Base-by-base conservation (phyloP, 2,329 filamentous ascomycete species). In the Penicillium griseofulvum region DNA sequence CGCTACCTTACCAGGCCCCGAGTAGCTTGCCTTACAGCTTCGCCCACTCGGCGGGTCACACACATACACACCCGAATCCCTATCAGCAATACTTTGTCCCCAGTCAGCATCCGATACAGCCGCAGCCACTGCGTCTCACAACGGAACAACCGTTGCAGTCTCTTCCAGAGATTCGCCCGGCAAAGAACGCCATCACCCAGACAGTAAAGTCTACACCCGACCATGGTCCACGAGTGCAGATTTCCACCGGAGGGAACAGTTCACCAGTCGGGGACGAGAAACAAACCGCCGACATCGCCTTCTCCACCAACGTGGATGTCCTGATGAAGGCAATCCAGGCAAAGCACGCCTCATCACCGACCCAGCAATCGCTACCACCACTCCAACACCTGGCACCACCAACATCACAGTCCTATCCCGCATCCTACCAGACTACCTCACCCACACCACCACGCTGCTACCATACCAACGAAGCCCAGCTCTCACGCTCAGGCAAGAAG, bases 241-340 rank as follows among this genome's bases (percentile, higher is more conserved):
- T 29, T 16, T 38, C 46, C 17, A 24, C 24, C 11, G 29, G 14
- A 39, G n/a, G 24, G 16, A 49, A 41, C 24, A 33, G 36, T 38
- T 29, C 54, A 9, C n/a, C 38, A 22, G 52, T 45, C 29, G 49
- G 46, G 22, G 26, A 33, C 4, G 26, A 49, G 44, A 55, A 54
- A 17, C 28, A 48, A 29, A 71, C 78, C 3, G 34, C 26, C 34
- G 78, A 83, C n/a, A 76, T 84, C 37, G 81, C 83, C 57, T 93
- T 92, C 70, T 82, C 84, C n/a, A 96, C 91, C 0, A 85, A 90
- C 56, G 86, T 97, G 36, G 92, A 97, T 70, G 87, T 86, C 39
- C 76, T 97, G 39, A 96, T 97, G 91, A 91, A 88, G 73, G 85
- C 88, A 0, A 93, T 97, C 43, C 91, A 96, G 71, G 78, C 83